phyloP scores from a whole-genome alignment of 129 eudicot species.

The Flaveria ramosissima region DNA sequence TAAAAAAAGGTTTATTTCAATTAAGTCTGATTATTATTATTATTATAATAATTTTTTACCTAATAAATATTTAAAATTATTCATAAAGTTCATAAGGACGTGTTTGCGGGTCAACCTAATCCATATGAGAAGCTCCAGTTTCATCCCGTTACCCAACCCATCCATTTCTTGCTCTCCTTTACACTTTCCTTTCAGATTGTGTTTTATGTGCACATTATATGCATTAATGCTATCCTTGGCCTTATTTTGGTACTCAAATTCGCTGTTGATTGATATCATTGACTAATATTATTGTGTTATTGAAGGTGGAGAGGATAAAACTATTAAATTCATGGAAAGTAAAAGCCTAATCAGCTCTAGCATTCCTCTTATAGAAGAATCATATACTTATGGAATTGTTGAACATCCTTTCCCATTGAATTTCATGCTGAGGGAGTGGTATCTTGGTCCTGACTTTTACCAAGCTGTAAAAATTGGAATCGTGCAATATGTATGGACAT shows the following conservation, averaged over 20 bases:
- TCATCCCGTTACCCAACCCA: background rate
- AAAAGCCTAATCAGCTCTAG: slow-evolving; percentile 59
- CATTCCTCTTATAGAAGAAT: slow-evolving; percentile 89
- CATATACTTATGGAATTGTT: slow-evolving; percentile 92
- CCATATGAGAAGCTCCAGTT: background rate
- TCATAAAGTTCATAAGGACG: too few relatives aligned
- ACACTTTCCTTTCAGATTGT: too few relatives aligned
- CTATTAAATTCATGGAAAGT: slow-evolving; percentile 86
- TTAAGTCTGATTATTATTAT: too few relatives aligned
- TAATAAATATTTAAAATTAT: too few relatives aligned
- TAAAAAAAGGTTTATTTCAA: too few relatives aligned
- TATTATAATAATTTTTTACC: too few relatives aligned
- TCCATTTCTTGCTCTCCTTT: background rate
- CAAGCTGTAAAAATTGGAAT: slow-evolving; percentile 96
- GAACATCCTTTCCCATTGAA: slow-evolving; percentile 97
- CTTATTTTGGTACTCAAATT: background rate
- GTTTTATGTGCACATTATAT: too few relatives aligned
- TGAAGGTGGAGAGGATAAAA: slow-evolving; percentile 93
- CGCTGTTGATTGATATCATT: background rate
- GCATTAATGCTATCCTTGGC: too few relatives aligned
- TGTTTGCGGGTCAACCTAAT: background rate
- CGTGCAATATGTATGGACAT: slow-evolving; percentile 81
- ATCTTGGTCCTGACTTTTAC: slow-evolving; percentile 86
- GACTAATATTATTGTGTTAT: slow-evolving; percentile 4
- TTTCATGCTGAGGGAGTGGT: slow-evolving; percentile 72